phyloP scores from a whole-genome alignment of 345 rosid genomes.

The Erysimum cheiranthoides region DNA sequence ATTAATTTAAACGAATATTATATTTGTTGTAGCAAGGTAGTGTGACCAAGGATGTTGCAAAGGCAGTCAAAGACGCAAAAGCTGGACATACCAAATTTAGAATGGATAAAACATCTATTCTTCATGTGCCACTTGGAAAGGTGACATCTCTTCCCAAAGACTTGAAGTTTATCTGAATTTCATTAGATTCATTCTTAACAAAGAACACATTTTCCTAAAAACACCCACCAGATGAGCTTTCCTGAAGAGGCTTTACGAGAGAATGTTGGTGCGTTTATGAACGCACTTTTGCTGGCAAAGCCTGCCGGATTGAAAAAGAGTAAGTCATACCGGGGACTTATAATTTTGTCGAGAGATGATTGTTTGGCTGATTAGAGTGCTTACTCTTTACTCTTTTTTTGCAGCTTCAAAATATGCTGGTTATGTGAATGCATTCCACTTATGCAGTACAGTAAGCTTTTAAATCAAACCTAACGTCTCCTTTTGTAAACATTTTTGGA shows the following conservation, averaged over 20 bases:
- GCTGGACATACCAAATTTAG: slow-evolving; percentile 75
- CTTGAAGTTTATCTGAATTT: background rate
- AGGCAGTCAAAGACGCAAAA: slow-evolving; percentile 81
- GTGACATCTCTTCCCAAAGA: slow-evolving; percentile 44
- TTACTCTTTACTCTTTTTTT: slow-evolving; percentile 18
- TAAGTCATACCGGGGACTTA: slow-evolving; percentile 31
- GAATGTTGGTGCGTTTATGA: slow-evolving; percentile 91
- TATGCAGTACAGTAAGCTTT: slow-evolving; percentile 82
- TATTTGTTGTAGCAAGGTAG: slow-evolving; percentile 78
- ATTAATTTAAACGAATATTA: slow-evolving; percentile 16
- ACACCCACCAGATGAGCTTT: slow-evolving; percentile 61
- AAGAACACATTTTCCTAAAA: slow-evolving; percentile 2
- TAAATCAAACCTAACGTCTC: slow-evolving; percentile 18
- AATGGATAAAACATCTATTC: slow-evolving; percentile 92
- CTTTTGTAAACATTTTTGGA: background rate
- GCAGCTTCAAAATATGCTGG: slow-evolving; percentile 97
- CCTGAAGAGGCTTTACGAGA: slow-evolving; percentile 77
- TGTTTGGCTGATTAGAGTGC: slow-evolving; percentile 21
- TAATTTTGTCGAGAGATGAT: background rate
- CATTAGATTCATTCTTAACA: slow-evolving; percentile 24
- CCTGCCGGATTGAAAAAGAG: slow-evolving; percentile 97
- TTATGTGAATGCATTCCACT: slow-evolving; percentile 71
- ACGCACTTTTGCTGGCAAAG: slow-evolving; percentile 85
- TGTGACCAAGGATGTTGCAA: slow-evolving; percentile 71
- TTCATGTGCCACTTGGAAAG: slow-evolving; percentile 96